Percentiles rank a stretch among this genome's conserved stretches.
Conservation (phyloP, 352 stramenopile genomes). For the Pythium utonaiense region DNA sequence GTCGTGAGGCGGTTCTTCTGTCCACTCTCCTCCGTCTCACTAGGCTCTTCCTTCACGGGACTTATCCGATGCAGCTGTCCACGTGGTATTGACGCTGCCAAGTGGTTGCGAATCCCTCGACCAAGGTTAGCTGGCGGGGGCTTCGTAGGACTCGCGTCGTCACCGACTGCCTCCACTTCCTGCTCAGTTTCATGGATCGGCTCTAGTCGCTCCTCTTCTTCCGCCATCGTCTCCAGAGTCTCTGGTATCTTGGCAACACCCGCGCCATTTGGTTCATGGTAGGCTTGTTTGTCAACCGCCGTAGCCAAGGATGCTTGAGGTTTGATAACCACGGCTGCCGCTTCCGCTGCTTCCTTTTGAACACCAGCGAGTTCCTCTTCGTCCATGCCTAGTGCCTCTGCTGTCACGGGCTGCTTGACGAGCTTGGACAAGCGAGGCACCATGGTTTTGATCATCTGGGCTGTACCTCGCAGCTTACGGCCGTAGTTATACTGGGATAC, state of each 20-base stretch:
- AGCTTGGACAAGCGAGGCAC: slow-evolving; percentile 22
- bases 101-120: neutral
- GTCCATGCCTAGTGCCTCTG: slow-evolving; percentile 19
- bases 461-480: slow-evolving; percentile 16
- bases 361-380: slow-evolving; percentile 5
- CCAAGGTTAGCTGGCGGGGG: neutral
- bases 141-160: neutral
- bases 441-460: slow-evolving; percentile 19
- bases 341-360: neutral
- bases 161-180: neutral
- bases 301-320: too few relatives aligned
- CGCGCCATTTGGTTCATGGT: too few relatives aligned
- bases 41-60: neutral
- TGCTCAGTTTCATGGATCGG: neutral
- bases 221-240: too few relatives aligned
- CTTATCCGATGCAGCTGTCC: neutral
- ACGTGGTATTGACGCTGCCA: neutral
- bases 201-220: neutral
- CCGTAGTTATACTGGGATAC: slow-evolving; percentile 26
- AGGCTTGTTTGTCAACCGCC: too few relatives aligned
- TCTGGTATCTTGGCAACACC: too few relatives aligned
- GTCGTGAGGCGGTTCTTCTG: neutral
- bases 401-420: slow-evolving; percentile 19
- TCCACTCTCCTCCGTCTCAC: neutral
- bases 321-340: neutral